Base-by-base conservation (phyloP, 73 alveolate genomes). In the Blepharisma stoltei region DNA sequence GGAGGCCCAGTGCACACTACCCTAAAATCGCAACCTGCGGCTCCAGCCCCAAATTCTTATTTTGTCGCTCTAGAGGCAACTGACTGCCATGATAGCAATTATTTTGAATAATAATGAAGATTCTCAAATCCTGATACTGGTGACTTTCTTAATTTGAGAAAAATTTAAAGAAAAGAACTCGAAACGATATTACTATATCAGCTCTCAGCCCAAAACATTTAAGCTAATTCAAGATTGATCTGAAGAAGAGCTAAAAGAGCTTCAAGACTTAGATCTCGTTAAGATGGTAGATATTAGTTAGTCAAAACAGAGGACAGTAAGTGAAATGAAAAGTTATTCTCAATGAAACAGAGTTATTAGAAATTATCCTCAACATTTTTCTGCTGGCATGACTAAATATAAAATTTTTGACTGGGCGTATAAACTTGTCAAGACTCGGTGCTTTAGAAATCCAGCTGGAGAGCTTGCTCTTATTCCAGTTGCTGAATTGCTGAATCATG, bases 401-500 rank as follows among this genome's bases (percentile, higher is more conserved):
- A 8, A 69, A 9, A 69, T 7, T 9, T 18, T 69, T 44, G 32
- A 69, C 25, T 69, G 79, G 80, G 79, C 60, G 0, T 69, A 53
- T 47, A 44, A 38, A 44, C 11, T 69, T 14, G n/a, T 69, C 5
- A 9, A 21, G 32, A 69, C 79, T 7, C 11, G 79, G 79, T 38
- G 54, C 25, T 69, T 18, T 43, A 9, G 5, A 69, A 6, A 53
- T 1, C 11, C 23, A n/a, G n/a, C 27, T 18, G 71, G 71, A 11
- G 11, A 44, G 14, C 11, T 80, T 14, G 27, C 80, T 44, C 27
- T 69, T 7, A 44, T 69, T 25, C 79, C 79, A 38, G 45, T 69
- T 9, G 79, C 79, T 14, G 79, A 69, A 18, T 53, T 69, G 20
- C 5, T 69, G 2, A 69, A 69, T 43, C 79, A 69, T 53, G 5